Evolutionary conservation across 2,329 filamentous ascomycete species (phyloP).

Genomic region (Ophiosphaerella narmari): DNA sequence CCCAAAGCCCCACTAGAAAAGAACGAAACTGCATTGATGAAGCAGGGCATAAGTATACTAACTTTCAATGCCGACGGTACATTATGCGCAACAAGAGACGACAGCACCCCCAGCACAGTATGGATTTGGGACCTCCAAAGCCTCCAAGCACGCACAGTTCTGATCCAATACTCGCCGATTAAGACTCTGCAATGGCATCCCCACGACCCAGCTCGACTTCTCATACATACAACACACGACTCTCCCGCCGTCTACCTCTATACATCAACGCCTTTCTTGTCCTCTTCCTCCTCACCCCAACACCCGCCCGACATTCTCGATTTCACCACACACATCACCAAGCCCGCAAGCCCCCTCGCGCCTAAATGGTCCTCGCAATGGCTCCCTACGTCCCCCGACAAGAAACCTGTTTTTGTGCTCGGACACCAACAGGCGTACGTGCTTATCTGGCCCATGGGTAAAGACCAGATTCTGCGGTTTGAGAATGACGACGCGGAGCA

Average conservation of each 20-base stretch:
- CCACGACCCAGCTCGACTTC: conserved; percentile 37
- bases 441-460: conserved; percentile 50
- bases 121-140: conserved; percentile 54
- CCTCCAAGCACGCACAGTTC: conserved; percentile 45
- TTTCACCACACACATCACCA: conserved; percentile 26
- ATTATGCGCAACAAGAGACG: conserved; percentile 46
- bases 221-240: conserved; percentile 50
- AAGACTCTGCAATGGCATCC: conserved; percentile 53
- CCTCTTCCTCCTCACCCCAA: conserved; percentile 13
- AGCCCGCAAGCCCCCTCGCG: conserved; percentile 24
- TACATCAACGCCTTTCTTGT: conserved; percentile 26
- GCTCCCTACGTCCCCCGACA: conserved; percentile 30
- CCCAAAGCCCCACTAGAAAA: conserved; percentile 40
- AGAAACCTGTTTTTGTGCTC: conserved; percentile 44
- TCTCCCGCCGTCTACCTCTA: conserved; percentile 49
- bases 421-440: conserved; percentile 45
- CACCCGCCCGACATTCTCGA: conserved; percentile 31
- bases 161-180: conserved; percentile 53
- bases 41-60: conserved; percentile 45
- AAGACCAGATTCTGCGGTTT: conserved; percentile 39
- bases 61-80: conserved; percentile 44
- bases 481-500: conserved; percentile 38
- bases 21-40: conserved; percentile 35
- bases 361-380: conserved; percentile 33
- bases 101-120: conserved; percentile 49